Percentiles rank a stretch among this genome's conserved stretches.
These are phyloP conservation scores for Penicillium steckii DNA, from an alignment of 495 filamentous ascomycete species.

Conservation along the genomic window DNA sequence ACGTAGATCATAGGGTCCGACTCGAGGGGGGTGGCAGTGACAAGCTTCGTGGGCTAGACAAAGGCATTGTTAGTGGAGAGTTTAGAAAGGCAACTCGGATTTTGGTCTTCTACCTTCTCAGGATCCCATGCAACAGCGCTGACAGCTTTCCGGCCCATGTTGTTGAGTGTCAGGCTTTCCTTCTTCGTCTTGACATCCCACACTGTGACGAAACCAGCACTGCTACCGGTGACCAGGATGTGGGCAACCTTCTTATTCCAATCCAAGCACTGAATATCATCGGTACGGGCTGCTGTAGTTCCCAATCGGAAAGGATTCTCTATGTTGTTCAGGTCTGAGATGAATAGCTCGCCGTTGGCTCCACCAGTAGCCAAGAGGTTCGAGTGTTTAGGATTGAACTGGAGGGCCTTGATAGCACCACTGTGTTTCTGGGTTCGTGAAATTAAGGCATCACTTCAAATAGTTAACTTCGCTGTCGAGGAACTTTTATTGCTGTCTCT, in stretches of 20 bases:
- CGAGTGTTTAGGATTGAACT: conserved; percentile 94
- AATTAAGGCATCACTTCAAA: conserved; percentile 69
- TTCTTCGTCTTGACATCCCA: conserved; percentile 99
- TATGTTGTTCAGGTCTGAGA: conserved; percentile 90
- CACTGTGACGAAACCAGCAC: conserved; percentile 92
- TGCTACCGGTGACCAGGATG: conserved; percentile 92
- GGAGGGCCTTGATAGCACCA: conserved; percentile 89
- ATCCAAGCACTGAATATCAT: conserved; percentile 92
- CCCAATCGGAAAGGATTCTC: conserved; percentile 85
- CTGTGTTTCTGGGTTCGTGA: conserved; percentile 90
- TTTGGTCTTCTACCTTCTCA: conserved; percentile 52
- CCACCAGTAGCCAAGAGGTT: conserved; percentile 92
- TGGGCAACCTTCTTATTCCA: conserved; percentile 99
- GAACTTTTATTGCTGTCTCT: conserved; percentile 8
- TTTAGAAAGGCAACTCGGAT: no score
- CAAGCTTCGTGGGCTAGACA: conserved; percentile 74
- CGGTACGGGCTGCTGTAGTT: conserved; percentile 79
- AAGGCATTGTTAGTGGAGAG: conserved; percentile 8
- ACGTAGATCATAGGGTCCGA: conserved; percentile 83
- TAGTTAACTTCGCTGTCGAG: conserved; percentile 17
- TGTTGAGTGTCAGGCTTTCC: conserved; percentile 92
- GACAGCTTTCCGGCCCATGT: conserved; percentile 85
- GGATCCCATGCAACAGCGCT: conserved; percentile 98
- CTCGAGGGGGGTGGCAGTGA: conserved; percentile 91
- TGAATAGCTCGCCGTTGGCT: conserved; percentile 92